Evolutionary conservation across 2,329 filamentous ascomycete species (phyloP), one percentile per base, ranked within the genome.

Genomic region (Ustulina deusta): DNA sequence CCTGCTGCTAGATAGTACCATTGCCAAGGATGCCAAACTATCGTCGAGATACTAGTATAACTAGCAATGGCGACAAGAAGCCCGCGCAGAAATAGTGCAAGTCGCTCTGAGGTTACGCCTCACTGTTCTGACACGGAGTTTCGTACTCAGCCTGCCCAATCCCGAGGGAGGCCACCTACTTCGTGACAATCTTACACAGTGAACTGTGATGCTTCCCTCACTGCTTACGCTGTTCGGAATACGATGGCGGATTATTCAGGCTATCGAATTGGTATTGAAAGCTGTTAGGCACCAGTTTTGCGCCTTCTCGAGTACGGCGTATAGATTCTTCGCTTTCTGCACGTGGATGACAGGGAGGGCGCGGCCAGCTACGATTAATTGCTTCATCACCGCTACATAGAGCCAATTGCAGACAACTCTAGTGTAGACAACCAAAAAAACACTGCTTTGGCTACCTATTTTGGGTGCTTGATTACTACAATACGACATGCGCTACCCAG

Each of bases 281-380:
- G 17, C 27, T 34, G 49, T 34, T 13, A 20, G 7, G 49, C 27
- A 32, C 17, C 17, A 40, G 38, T 40, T 13, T 11, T 15, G 20
- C 15, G 44, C n/a, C 15, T 13, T 55, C 38, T 48, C 25, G n/a
- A 10, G 49, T 20, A 11, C 17, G 20, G 27, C 7, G 3, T 49
- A n/a, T 48, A 2, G n/a, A 17, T 22, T 13, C 15, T 27, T 52
- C n/a, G n/a, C 44, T 46, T 9, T 46, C 22, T 54, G 62, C 62
- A 64, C 55, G 62, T 64, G 62, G 62, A 17, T 3, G 36, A 52
- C 62, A 54, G 62, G 62, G 62, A 38, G 27, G 25, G 49, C 49
- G 34, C 29, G 20, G 49, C 17, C 10, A 32, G 15, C 48, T 29
- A 32, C 34, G 25, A 32, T 29, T 15, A 29, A 32, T n/a, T 32